phyloP scores from a whole-genome alignment of 1,284 basidiomycete species.

The Chondrostereum purpureum region DNA sequence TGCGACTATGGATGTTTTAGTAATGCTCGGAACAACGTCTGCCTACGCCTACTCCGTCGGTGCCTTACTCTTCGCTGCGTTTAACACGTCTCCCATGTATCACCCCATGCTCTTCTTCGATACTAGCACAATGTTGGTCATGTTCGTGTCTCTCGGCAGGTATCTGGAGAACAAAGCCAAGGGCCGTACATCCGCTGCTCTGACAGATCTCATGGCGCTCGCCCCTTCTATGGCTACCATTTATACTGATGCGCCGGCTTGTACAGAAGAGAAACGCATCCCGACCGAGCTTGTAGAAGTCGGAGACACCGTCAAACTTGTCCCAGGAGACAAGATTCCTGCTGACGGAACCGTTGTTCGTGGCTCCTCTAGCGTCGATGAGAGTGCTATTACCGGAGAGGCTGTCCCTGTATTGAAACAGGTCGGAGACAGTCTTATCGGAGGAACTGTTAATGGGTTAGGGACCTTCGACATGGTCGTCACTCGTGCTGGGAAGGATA shows the following conservation, averaged over 20 bases:
- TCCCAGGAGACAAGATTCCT: conserved; percentile 95
- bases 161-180: conserved; percentile 97
- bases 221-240: conserved; percentile 94
- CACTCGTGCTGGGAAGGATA: conserved; percentile 93
- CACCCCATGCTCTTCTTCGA: conserved; percentile 95
- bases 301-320: conserved; percentile 89
- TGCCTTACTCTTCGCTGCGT: conserved; percentile 62
- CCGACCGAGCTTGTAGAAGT: conserved; percentile 94
- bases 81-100: conserved; percentile 58
- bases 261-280: conserved; percentile 83
- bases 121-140: conserved; percentile 98
- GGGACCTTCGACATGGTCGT: conserved; percentile 96
- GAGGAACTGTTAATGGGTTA: conserved; percentile 94
- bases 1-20: conserved; percentile 96
- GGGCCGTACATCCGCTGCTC: conserved; percentile 92
- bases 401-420: conserved; percentile 86
- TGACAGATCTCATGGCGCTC: conserved; percentile 94
- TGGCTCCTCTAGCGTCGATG: conserved; percentile 88
- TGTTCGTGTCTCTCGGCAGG: conserved; percentile 92
- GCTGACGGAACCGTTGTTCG: conserved; percentile 89
- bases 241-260: conserved; percentile 76
- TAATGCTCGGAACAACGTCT: conserved; percentile 91
- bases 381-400: conserved; percentile 97
- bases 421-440: conserved; percentile 81
- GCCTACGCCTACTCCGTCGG: conserved; percentile 88